Conservation (phyloP, 495 filamentous ascomycete species). For the Penicillium paxilli region DNA sequence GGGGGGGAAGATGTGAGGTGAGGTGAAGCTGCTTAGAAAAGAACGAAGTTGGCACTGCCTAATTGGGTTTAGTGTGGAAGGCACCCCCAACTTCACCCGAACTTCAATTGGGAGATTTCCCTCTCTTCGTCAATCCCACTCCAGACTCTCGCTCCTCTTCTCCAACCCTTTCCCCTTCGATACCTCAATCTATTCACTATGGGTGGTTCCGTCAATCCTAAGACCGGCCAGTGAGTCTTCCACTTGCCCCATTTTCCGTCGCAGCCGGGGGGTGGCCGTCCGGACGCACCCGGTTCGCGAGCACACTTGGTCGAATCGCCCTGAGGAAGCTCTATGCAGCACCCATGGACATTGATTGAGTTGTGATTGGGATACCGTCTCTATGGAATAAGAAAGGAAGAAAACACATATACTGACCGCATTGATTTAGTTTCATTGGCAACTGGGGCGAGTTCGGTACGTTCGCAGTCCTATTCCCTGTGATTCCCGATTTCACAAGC, state of each 20-base stretch:
- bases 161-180: constrained; percentile 19
- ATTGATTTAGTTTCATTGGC: constrained; percentile 71
- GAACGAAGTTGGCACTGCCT: constrained; percentile 15
- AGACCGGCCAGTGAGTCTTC: constrained; percentile 69
- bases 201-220: constrained; percentile 64
- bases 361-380: too few species aligned
- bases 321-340: not conserved
- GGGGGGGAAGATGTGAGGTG: constrained; percentile 19
- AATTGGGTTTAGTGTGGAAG: constrained; percentile 43
- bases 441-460: constrained; percentile 84
- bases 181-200: constrained; percentile 51
- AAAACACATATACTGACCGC: constrained; percentile 15
- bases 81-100: constrained; percentile 38
- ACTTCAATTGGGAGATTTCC: constrained; percentile 30
- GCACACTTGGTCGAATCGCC: not conserved
- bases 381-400: not conserved
- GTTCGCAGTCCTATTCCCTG: constrained; percentile 32
- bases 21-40: constrained; percentile 7
- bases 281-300: constrained; percentile 27
- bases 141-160: constrained; percentile 15
- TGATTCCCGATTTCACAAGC: constrained; percentile 13
- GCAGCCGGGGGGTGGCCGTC: constrained; percentile 14
- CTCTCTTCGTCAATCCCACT: constrained; percentile 20
- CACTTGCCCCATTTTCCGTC: constrained; percentile 8
- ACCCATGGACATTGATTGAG: too few species aligned